Base-by-base conservation (phyloP, 768 basidiomycete species). In the Exidia glandulosa region DNA sequence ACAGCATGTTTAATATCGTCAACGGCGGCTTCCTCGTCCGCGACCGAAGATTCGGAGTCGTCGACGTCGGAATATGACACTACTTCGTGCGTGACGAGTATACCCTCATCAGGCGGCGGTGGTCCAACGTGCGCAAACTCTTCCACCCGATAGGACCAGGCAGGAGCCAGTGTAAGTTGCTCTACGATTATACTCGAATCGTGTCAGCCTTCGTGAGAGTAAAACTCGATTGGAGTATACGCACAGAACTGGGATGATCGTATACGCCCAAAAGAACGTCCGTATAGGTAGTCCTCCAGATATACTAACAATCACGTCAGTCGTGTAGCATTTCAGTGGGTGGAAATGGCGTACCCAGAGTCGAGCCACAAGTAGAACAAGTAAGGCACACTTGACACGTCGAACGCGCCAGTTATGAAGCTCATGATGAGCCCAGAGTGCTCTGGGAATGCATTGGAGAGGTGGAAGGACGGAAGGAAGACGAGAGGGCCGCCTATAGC, bases 401-500 rank as follows among this genome's bases (percentile, higher is more conserved):
- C 74, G 60, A 75, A 75, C 1, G 74, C 71, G 16, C 74, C 74
- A 2, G 73, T 73, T 29, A 75, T 64, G 52, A 71, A 67, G 33
- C 69, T 69, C 34, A 75, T 68, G 52, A 74, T 69, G 32, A 75
- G 65, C 2, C 74, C 74, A 1, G 72, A 71, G 34, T 69, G 63
- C 36, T 61, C 48, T 2, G 74, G 74, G 63, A 75, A 75, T 3
- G 74, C 69, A 60, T 74, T 75, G 31, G 71, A 70, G 13, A 75
- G 68, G 60, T 75, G 74, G 60, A 75, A 74, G 30, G 68, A 68
- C 14, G 73, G 65, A 2, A 74, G 64, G 65, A 74, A 74, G 58
- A 74, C 71, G 50, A 72, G 64, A 33, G 74, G 73, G 2, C 73
- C 69, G 2, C 74, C 73, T 16, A 74, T 61, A 12, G 73, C 73